Percentiles rank a stretch among this genome's conserved stretches.
These are phyloP conservation scores for Crithidia fasciculata DNA, from an alignment of 208 protist species.

Conservation along the genomic window DNA sequence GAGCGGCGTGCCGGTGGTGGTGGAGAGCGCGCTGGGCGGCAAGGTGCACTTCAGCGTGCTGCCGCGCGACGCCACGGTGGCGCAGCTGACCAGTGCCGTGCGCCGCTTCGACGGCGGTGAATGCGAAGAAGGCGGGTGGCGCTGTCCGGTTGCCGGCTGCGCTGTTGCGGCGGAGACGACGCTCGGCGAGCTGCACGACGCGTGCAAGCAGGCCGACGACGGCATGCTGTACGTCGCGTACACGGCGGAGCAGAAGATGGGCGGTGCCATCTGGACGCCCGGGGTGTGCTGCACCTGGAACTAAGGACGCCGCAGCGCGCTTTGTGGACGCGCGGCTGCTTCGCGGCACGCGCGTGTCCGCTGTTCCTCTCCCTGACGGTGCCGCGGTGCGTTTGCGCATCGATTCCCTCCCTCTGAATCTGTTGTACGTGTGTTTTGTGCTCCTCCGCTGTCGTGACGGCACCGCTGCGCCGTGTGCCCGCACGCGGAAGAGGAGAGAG, in stretches of 20 bases:
- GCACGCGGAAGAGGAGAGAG: too few relatives aligned
- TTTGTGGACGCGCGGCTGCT: background rate
- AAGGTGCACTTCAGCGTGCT: constrained; percentile 25
- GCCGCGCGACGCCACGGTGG: constrained; percentile 27
- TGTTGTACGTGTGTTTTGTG: too few relatives aligned
- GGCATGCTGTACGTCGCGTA: constrained; percentile 41
- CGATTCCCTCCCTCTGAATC: too few relatives aligned
- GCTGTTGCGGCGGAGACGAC: constrained; percentile 25
- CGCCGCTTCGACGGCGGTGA: constrained; percentile 21
- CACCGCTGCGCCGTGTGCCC: too few relatives aligned
- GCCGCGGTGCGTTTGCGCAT: too few relatives aligned
- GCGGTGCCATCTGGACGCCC: too few relatives aligned
- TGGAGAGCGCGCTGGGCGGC: too few relatives aligned
- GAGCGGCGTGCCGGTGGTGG: too few relatives aligned
- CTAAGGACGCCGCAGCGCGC: background rate
- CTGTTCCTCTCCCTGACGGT: too few relatives aligned
- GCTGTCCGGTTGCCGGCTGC: background rate
- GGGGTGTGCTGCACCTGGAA: constrained; percentile 14
- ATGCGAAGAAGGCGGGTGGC: background rate
- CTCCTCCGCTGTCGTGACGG: too few relatives aligned
- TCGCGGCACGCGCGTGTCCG: too few relatives aligned
- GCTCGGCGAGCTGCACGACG: constrained; percentile 38
- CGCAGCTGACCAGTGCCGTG: constrained; percentile 29
- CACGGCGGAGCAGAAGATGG: constrained; percentile 25
- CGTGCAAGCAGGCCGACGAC: constrained; percentile 36